Conservation (phyloP, 345 rosid species). For the Cochlearia excelsa region DNA sequence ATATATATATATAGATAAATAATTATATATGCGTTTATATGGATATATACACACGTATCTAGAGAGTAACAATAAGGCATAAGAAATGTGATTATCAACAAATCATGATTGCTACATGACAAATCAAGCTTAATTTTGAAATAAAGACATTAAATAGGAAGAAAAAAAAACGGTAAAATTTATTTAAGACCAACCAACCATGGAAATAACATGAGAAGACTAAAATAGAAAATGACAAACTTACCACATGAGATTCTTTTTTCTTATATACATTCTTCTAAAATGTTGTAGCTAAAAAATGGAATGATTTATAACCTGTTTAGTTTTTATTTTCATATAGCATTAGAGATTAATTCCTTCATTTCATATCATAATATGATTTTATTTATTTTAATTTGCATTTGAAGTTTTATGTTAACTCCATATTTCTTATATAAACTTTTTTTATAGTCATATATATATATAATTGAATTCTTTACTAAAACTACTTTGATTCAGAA, state of each 20-base stretch:
- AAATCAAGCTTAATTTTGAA: slow-evolving; percentile 29
- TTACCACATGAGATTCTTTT: slow-evolving; percentile 21
- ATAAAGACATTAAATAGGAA: slow-evolving; percentile 4
- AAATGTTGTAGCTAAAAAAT: slow-evolving; percentile 1
- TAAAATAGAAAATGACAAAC: slow-evolving; percentile 12
- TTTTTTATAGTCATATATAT: neutral
- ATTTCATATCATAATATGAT: neutral
- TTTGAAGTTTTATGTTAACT: neutral
- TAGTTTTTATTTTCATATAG: neutral
- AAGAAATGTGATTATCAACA: slow-evolving; percentile 40
- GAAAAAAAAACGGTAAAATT: slow-evolving; percentile 28
- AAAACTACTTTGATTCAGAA: neutral
- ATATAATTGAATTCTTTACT: neutral
- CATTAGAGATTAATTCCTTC: neutral
- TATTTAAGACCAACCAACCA: slow-evolving; percentile 24
- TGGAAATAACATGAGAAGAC: slow-evolving; percentile 29
- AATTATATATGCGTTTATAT: neutral
- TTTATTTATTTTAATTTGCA: neutral
- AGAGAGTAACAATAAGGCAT: slow-evolving; percentile 29
- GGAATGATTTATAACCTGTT: slow-evolving; percentile 6
- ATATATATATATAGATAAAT: slow-evolving; percentile 8
- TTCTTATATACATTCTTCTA: neutral
- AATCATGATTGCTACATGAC: slow-evolving; percentile 41
- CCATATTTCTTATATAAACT: neutral
- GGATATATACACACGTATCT: slow-evolving; percentile 6